phyloP scores from a whole-genome alignment of 345 rosid genomes.

The Carallia brachiata region DNA sequence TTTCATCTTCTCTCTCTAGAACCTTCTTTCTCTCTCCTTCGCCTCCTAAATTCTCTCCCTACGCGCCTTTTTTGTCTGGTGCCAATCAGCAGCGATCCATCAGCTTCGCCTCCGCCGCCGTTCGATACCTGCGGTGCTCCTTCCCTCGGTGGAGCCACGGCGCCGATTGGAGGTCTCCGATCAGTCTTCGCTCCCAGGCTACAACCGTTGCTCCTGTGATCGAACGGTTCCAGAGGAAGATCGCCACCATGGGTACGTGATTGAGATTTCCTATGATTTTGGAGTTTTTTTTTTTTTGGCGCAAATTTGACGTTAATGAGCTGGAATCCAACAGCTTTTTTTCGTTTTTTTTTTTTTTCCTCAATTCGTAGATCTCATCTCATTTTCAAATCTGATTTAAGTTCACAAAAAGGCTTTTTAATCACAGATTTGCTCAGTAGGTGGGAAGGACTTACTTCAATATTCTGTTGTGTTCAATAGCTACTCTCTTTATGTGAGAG shows the following conservation, averaged over 20 bases:
- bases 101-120: slow-evolving; percentile 40
- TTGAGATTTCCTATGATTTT: slow-evolving; percentile 1
- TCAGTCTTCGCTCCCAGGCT: slow-evolving; percentile 64
- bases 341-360: no score
- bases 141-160: slow-evolving; percentile 77
- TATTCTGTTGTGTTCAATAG: no score
- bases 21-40: not conserved
- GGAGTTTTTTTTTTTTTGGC: not conserved
- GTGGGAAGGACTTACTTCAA: no score
- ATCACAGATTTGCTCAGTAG: no score
- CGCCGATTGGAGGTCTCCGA: slow-evolving; percentile 56
- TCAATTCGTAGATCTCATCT: not conserved
- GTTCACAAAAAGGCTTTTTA: no score
- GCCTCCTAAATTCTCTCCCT: slow-evolving; percentile 13
- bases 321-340: no score
- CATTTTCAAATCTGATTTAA: slow-evolving; percentile 1
- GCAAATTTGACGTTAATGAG: no score
- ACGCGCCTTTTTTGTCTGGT: slow-evolving; percentile 16
- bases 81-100: slow-evolving; percentile 44
- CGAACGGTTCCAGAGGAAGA: slow-evolving; percentile 59
- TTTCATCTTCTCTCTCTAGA: slow-evolving; percentile 24
- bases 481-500: no score
- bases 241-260: slow-evolving; percentile 77
- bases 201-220: slow-evolving; percentile 56
- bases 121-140: slow-evolving; percentile 43